phyloP scores from a whole-genome alignment of 2,329 filamentous ascomycete species.

The Colletotrichum caudatum region DNA sequence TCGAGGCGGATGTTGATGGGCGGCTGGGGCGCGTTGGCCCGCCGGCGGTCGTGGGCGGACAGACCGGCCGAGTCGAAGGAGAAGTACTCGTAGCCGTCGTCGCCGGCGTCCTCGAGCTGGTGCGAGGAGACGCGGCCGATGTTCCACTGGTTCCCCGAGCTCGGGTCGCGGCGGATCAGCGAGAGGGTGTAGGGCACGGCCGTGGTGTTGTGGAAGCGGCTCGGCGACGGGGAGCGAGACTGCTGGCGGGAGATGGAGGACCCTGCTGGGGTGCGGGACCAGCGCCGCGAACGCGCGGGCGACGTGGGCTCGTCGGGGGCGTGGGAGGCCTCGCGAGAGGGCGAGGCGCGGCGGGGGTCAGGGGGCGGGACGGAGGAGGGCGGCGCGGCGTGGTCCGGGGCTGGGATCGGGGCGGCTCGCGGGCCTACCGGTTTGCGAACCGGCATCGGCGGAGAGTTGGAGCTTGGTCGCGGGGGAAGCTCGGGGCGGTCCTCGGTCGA shows the following conservation, averaged over 20 bases:
- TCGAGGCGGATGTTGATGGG: conserved; percentile 66
- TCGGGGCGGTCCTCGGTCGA: conserved; percentile 21
- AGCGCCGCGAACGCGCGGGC: conserved; percentile 14
- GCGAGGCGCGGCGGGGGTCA: conserved; percentile 11
- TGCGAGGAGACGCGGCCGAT: conserved; percentile 73
- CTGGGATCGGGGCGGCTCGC: conserved; percentile 25
- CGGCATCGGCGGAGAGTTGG: conserved; percentile 32
- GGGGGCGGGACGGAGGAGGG: background rate
- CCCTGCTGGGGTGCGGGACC: conserved; percentile 13
- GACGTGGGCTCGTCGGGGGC: conserved; percentile 4
- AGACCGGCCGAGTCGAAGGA: conserved; percentile 41
- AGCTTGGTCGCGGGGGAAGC: conserved; percentile 31
- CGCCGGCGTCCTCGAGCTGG: conserved; percentile 57
- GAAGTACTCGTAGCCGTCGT: conserved; percentile 47
- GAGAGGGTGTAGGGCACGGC: conserved; percentile 66
- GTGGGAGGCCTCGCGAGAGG: conserved; percentile 24
- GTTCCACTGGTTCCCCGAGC: conserved; percentile 79
- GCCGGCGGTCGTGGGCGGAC: conserved; percentile 43
- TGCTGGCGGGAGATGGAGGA: conserved; percentile 29
- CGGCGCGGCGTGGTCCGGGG: conserved; percentile 10
- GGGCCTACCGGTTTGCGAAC: conserved; percentile 38
- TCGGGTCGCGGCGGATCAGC: conserved; percentile 79
- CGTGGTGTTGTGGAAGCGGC: conserved; percentile 50
- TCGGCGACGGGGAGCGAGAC: conserved; percentile 53
- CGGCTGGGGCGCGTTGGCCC: conserved; percentile 47